Evolutionary conservation across 116 monocot genomes (phyloP), one percentile per base, ranked within the genome.

Genomic region (Papilionanthe hybrid): DNA sequence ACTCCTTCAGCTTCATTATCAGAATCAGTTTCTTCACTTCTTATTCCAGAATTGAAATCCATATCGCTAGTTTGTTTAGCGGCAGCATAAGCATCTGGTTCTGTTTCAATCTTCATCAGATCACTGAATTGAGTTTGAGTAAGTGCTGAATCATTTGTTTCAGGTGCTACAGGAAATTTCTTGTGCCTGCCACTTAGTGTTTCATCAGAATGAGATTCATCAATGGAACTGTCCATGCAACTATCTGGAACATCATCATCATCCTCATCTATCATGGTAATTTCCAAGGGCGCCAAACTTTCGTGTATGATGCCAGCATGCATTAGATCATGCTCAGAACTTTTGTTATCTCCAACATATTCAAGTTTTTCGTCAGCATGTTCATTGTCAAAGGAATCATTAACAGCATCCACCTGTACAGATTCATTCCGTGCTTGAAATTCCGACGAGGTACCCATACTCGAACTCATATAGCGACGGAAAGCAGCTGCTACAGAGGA

Each of bases 401-500:
- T 42, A 73, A 44, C 8, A 20, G 20, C 73, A 73, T 42, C 42
- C n/a, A 73, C 20, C 5, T 73, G 27, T 43, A 11, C 9, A 11
- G 73, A 44, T 29, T 73, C 44, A 42, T 44, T 45, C 72, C 41
- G 41, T 13, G 41, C 65, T 17, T 73, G 23, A 60, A 55, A 75
- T 47, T 30, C 81, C 19, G 66, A 72, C 17, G 41, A 66, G 45
- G 19, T 49, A 71, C 47, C 53, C 12, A 30, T 78, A 37, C 79
- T 71, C 23, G 86, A 71, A 81, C 63, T 86, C 37, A 84, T 27
- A 25, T 81, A 53, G 13, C 97, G 94, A 17, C 37, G 55, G 57
- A 89, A 87, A 47, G 97, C 97, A 82, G 97, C 94, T 78, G 81
- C 88, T 1, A 83, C 88, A 20, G 97, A 91, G 69, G 88, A 86